Base-by-base conservation (phyloP, 2,329 filamentous ascomycete genomes). In the Atkinsonella hypoxylon region DNA sequence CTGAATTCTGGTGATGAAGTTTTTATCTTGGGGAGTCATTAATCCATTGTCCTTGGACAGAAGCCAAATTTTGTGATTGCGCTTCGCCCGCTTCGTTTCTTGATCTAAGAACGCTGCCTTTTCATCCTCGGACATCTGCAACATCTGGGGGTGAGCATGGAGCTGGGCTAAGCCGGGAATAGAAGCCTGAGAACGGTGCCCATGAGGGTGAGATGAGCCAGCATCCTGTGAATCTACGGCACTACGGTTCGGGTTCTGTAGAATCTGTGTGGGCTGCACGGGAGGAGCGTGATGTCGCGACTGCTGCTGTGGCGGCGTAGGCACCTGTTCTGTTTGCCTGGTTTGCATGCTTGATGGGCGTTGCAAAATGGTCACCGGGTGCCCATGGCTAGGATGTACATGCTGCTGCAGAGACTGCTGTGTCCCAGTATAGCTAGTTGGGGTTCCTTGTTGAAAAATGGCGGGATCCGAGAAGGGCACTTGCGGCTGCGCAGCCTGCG, bases 11-110 rank as follows among this genome's bases (percentile, higher is more conserved):
- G 93, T 97, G 58, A 98, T 95, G 69, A 97, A 98, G 65, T 96
- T 98, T 76, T 98, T 98, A 70, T 98, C 93, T 64, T 97, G 91
- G 0, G 93, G 93, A 4, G 93, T 98, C 93, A 98, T 98, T 54
- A 98, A 71, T 22, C 93, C 93, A 62, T 98, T 98, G 61, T 95
- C 89, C 69, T 89, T 89, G 22, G 89, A 95, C 49, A 96, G 72
- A 41, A 94, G 75, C 70, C 90, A 91, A 55, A 98, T 97, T 74
- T 98, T 98, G 72, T 97, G 91, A 63, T 98, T 97, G 41, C 93
- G 82, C 75, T 98, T 98, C 6, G 93, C 90, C 47, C 93, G 83
- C 69, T 90, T 93, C 0, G 90, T 90, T 67, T 98, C 93, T 65
- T 95, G 90, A 56, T 89, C 83, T 49, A 97, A 68, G 62, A 90